Evolutionary conservation across 176 grass and related monocot species (phyloP), one percentile per base, ranked within the genome.

Genomic region (Panicum miliaceum): DNA sequence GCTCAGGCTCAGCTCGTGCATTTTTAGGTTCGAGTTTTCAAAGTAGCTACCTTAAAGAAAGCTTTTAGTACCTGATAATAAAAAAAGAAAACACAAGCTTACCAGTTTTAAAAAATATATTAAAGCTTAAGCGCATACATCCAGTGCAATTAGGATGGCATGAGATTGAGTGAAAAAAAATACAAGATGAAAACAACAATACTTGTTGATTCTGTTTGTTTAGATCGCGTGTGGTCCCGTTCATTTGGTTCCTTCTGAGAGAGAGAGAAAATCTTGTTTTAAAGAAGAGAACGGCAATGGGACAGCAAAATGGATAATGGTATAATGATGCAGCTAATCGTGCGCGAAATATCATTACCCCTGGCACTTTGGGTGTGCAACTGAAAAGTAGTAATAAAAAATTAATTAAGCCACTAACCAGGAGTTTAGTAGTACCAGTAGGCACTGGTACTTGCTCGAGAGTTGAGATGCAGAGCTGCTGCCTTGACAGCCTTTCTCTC

Each of bases 331-430:
- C 54, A 22, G 62, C 65, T 71, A 78, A 78, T 78, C 20, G 14
- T 60, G 38, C 14, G 6, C 1, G 11, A 20, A 48, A 71, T 62
- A 79, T 79, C 29, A 29, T 7, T 25, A 35, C 48, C 25, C 18
- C 12, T 68, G 25, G 71, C 65, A 82, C 71, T 87, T 76, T 60
- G 59, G 69, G 0, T 64, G 7, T 69, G n/a, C 52, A 82, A 77
- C 71, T 69, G 71, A 76, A 87, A 87, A 87, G 85, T 68, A 75
- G 4, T 68, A 65, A 59, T 87, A 81, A 68, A 48, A 12, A 60
- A 87, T 76, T 57, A 87, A 76, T 38, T 75, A 69, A 82, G 13
- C 50, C 71, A 76, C 70, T 76, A 76, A 82, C 29, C 32, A 50
- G 15, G 85, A 68, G 71, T 59, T 59, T 77, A 84, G 73, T 12